These are phyloP conservation scores for Laguncularia racemosa DNA, from an alignment of 345 rosid species.

Conservation along the genomic window DNA sequence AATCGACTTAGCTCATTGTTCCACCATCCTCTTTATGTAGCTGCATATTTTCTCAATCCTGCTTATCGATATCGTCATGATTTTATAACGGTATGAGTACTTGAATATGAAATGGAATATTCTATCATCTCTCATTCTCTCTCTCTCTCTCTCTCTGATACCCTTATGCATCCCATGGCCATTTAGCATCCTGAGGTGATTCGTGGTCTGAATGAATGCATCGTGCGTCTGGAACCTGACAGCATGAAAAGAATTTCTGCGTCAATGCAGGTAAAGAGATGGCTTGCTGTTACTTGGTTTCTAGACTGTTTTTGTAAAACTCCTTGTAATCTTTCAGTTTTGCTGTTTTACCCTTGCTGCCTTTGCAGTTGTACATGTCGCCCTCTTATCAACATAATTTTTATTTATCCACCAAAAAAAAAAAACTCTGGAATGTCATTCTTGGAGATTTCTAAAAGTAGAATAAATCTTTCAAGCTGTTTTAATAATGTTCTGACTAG, in stretches of 20 bases:
- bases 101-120: conserved; percentile 1
- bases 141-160: neutral
- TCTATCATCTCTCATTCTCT: neutral
- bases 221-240: conserved; percentile 77
- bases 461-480: too few species aligned
- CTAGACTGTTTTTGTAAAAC: too few species aligned
- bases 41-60: conserved; percentile 91
- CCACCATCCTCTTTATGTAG: conserved; percentile 80
- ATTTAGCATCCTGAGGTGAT: conserved; percentile 69
- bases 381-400: too few species aligned
- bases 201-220: conserved; percentile 86
- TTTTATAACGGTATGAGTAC: conserved; percentile 53
- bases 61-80: conserved; percentile 69
- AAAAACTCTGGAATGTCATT: neutral
- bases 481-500: too few species aligned
- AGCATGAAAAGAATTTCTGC: conserved; percentile 63
- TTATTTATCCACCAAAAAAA: too few species aligned
- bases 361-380: too few species aligned
- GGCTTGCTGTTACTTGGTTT: neutral
- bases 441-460: neutral
- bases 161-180: conserved; percentile 3
- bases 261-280: conserved; percentile 65
- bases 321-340: too few species aligned
- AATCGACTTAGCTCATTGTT: conserved; percentile 61
- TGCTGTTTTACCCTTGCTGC: too few species aligned